Evolutionary conservation across 1,139 yeast genomes (phyloP).

Genomic region (Geotrichum australiense): DNA sequence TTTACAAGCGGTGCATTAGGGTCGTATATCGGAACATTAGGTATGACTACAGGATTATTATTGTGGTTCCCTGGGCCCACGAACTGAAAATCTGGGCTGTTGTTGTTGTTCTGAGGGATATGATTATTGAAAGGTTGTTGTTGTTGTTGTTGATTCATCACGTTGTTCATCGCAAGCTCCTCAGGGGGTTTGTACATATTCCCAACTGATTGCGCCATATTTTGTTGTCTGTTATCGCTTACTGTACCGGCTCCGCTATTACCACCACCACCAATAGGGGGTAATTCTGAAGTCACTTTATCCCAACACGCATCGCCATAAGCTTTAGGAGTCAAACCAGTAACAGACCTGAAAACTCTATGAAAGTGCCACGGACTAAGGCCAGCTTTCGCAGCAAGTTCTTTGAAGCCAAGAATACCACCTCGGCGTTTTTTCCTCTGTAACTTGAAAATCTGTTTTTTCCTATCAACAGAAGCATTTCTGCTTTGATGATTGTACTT

Average conservation of each 20-base stretch:
- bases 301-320: slow-evolving; percentile 86
- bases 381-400: slow-evolving; percentile 76
- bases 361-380: slow-evolving; percentile 94
- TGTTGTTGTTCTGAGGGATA: no score
- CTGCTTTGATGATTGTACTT: slow-evolving; percentile 15
- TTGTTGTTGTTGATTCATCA: background rate
- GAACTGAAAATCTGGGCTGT: background rate
- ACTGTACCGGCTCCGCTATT: background rate
- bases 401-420: slow-evolving; percentile 83
- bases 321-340: slow-evolving; percentile 81
- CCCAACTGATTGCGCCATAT: no score
- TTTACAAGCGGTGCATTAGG: no score
- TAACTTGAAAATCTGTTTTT: slow-evolving; percentile 20
- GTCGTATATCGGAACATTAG: no score
- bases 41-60: no score
- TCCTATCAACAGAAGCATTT: slow-evolving; percentile 20
- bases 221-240: background rate
- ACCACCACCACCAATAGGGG: slow-evolving; percentile 16
- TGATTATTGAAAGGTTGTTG: background rate
- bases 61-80: no score
- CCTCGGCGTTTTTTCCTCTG: slow-evolving; percentile 64
- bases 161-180: no score
- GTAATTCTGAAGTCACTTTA: slow-evolving; percentile 38
- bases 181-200: background rate
- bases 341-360: slow-evolving; percentile 76